phyloP scores from a whole-genome alignment of 2,329 filamentous ascomycete genomes.

The Colletotrichum tofieldiae region DNA sequence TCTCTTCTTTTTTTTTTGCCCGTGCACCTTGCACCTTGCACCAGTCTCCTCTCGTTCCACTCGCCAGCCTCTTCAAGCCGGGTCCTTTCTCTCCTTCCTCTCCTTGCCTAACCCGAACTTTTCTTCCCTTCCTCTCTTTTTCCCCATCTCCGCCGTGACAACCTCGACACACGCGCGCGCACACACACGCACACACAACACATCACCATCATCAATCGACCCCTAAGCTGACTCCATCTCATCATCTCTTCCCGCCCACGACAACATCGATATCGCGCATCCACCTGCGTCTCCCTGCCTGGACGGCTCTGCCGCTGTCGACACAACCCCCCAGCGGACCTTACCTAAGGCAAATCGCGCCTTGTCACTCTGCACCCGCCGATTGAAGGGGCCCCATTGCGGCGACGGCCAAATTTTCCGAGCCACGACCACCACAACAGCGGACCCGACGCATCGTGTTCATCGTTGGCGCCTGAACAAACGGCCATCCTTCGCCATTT shows the following conservation, averaged over 20 bases:
- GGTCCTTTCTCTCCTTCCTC: slow-evolving; percentile 36
- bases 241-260: slow-evolving; percentile 5
- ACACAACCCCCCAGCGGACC: slow-evolving; percentile 21
- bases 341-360: slow-evolving; percentile 38
- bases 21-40: slow-evolving; percentile 28
- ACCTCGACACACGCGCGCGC: slow-evolving; percentile 37
- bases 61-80: slow-evolving; percentile 41
- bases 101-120: slow-evolving; percentile 34
- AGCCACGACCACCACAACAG: slow-evolving; percentile 12
- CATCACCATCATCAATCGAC: slow-evolving; percentile 28
- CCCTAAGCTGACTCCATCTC: slow-evolving; percentile 4
- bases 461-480: background rate
- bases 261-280: slow-evolving; percentile 19
- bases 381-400: slow-evolving; percentile 36
- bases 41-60: slow-evolving; percentile 41
- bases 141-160: slow-evolving; percentile 39
- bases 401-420: slow-evolving; percentile 36
- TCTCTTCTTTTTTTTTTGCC: slow-evolving; percentile 17
- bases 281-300: slow-evolving; percentile 33
- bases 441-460: slow-evolving; percentile 4
- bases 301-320: slow-evolving; percentile 39
- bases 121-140: slow-evolving; percentile 34
- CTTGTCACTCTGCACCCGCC: slow-evolving; percentile 25
- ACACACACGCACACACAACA: slow-evolving; percentile 27
- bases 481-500: background rate